These are phyloP conservation scores for Lactarius pseudohatsudake DNA, from an alignment of 768 basidiomycete genomes.

Conservation along the genomic window DNA sequence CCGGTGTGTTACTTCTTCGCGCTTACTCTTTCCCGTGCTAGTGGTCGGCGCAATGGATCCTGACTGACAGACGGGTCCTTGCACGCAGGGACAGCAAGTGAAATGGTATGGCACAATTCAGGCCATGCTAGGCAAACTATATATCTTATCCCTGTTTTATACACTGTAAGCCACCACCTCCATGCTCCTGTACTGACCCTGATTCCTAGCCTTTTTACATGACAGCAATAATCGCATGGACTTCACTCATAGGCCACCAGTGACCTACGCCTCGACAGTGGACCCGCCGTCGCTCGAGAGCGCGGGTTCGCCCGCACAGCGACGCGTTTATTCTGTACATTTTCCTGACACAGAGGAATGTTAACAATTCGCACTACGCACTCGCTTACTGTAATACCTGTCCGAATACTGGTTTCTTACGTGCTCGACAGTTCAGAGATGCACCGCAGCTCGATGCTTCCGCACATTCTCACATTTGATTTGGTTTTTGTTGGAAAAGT, in stretches of 20 bases:
- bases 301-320: not conserved
- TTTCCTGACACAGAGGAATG: constrained; percentile 1
- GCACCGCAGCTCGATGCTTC: not conserved
- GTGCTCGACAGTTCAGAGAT: constrained; percentile 2
- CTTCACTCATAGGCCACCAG: not conserved
- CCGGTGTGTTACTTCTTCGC: constrained; percentile 15
- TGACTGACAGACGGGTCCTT: not conserved
- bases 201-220: not conserved
- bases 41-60: not conserved
- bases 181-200: not conserved
- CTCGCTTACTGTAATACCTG: not conserved
- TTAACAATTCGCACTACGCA: not conserved
- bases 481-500: not conserved
- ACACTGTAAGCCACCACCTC: constrained; percentile 6
- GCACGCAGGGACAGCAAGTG: constrained; percentile 1
- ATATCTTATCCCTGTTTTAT: constrained; percentile 17
- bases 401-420: not conserved
- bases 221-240: constrained; percentile 24
- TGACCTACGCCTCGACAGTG: constrained; percentile 2
- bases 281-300: not conserved
- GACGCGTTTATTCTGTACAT: constrained; percentile 10
- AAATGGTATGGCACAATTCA: constrained; percentile 18
- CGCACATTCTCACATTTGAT: too few relatives aligned
- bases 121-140: constrained; percentile 25
- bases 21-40: not conserved